Evolutionary conservation across 148 eudicot species (phyloP).

Genomic region (Amaranthus palmeri): DNA sequence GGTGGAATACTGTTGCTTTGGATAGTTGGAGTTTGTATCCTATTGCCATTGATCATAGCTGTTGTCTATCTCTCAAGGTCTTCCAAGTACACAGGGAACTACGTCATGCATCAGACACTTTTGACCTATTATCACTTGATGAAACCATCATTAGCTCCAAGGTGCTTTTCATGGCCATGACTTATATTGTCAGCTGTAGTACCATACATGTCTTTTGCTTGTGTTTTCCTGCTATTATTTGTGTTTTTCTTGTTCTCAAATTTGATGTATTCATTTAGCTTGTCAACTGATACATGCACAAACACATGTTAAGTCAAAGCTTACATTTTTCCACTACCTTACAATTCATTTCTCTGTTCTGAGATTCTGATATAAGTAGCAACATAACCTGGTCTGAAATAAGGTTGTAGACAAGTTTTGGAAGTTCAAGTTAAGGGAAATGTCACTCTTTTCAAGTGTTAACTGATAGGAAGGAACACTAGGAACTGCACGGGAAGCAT

Average conservation of each 20-base stretch:
- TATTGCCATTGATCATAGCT: constrained; percentile 77
- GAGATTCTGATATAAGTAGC: no score
- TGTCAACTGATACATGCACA: background rate
- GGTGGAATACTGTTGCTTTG: constrained; percentile 68
- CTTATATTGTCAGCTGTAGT: background rate
- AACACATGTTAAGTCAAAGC: no score
- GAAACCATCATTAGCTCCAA: constrained; percentile 93
- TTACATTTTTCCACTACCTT: no score
- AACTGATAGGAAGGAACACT: no score
- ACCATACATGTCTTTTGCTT: background rate
- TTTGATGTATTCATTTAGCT: background rate
- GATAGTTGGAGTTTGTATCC: constrained; percentile 83
- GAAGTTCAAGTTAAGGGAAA: no score
- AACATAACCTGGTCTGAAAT: no score
- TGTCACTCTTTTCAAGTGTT: no score
- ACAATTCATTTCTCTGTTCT: no score
- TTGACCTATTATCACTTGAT: constrained; percentile 62
- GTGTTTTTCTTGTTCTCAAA: background rate
- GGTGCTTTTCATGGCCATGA: constrained; percentile 35
- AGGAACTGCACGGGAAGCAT: no score
- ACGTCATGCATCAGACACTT: constrained; percentile 81
- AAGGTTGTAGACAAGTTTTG: no score
- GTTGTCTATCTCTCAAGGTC: constrained; percentile 74
- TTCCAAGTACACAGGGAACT: constrained; percentile 75
- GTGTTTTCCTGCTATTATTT: background rate